Percentiles rank a stretch among this genome's conserved stretches.
phyloP scores from a whole-genome alignment of 768 basidiomycete species.

The Daedalea quercina region DNA sequence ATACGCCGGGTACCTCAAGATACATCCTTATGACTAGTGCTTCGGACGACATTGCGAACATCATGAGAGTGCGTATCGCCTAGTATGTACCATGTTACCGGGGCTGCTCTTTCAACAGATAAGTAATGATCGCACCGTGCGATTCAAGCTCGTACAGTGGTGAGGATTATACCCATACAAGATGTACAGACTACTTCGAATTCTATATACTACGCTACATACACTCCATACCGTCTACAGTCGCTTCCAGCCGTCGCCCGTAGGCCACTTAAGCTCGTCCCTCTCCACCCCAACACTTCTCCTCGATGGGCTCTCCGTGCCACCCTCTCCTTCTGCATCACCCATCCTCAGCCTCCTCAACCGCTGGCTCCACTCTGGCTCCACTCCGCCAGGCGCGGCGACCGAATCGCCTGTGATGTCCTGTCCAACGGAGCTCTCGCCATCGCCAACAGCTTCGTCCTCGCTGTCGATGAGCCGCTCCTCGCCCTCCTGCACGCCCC shows the following conservation, averaged over 20 bases:
- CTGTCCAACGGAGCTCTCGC: slow-evolving; percentile 11
- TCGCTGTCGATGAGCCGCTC: slow-evolving; percentile 31
- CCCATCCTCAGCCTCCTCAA: slow-evolving; percentile 27
- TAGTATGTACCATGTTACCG: too few relatives aligned
- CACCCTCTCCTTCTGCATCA: slow-evolving; percentile 15
- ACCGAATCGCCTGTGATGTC: slow-evolving; percentile 12
- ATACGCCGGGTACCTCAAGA: too few relatives aligned
- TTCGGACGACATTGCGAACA: too few relatives aligned
- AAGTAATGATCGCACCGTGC: too few relatives aligned
- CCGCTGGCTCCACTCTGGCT: slow-evolving; percentile 11
- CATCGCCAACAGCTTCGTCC: slow-evolving; percentile 24
- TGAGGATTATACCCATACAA: too few relatives aligned
- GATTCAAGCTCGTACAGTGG: too few relatives aligned
- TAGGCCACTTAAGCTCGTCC: slow-evolving; percentile 58
- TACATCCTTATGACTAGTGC: too few relatives aligned
- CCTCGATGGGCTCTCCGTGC: slow-evolving; percentile 9
- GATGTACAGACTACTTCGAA: too few relatives aligned
- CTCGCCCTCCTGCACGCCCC: slow-evolving; percentile 29
- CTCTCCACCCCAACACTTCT: slow-evolving; percentile 24
- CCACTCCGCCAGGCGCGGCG: slow-evolving; percentile 8
- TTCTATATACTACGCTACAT: too few relatives aligned
- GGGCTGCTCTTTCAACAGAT: too few relatives aligned
- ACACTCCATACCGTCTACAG: slow-evolving; percentile 13
- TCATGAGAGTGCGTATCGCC: too few relatives aligned
- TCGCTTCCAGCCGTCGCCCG: slow-evolving; percentile 45